Percentiles rank a stretch among this genome's conserved stretches.
These are phyloP conservation scores for Xylaria polymorpha DNA, from an alignment of 2,329 filamentous ascomycete genomes.

Conservation along the genomic window DNA sequence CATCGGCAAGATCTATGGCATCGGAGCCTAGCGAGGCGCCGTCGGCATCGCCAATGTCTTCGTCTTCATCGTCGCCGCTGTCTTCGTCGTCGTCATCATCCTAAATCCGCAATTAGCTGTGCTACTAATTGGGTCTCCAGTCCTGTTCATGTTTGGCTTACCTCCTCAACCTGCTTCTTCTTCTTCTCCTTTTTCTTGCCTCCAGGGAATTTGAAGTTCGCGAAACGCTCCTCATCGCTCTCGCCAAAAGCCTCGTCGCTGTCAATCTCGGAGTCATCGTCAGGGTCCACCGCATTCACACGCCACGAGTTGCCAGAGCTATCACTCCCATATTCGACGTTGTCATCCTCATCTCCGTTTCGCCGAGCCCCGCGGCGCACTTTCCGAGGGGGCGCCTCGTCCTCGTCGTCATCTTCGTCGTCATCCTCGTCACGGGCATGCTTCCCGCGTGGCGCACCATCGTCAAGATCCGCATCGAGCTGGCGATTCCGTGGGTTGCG, in stretches of 20 bases:
- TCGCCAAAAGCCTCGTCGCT: conserved; percentile 86
- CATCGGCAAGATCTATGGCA: conserved; percentile 68
- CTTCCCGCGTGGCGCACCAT: conserved; percentile 51
- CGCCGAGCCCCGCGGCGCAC: conserved; percentile 54
- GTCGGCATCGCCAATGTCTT: conserved; percentile 65
- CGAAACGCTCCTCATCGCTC: conserved; percentile 87
- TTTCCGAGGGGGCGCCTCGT: conserved; percentile 62
- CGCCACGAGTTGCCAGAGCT: conserved; percentile 89
- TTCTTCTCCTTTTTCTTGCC: conserved; percentile 55
- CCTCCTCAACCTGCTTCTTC: conserved; percentile 60
- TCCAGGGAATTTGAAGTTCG: conserved; percentile 72
- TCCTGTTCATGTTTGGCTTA: conserved; percentile 50
- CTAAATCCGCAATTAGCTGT: conserved; percentile 47
- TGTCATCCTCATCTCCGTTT: conserved; percentile 62
- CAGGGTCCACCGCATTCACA: conserved; percentile 73
- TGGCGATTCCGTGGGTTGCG: conserved; percentile 63
- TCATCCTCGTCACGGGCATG: conserved; percentile 59
- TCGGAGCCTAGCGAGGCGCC: conserved; percentile 69
- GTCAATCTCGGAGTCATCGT: conserved; percentile 73
- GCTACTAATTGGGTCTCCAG: neutral
- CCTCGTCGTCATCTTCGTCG: conserved; percentile 71
- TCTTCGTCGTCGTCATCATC: conserved; percentile 69
- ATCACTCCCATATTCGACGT: conserved; percentile 80
- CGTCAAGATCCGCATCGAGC: conserved; percentile 57
- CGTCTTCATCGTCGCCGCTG: conserved; percentile 65